phyloP scores from a whole-genome alignment of 192 early-diverging fungal genomes.

The Coemansia aciculifera region DNA sequence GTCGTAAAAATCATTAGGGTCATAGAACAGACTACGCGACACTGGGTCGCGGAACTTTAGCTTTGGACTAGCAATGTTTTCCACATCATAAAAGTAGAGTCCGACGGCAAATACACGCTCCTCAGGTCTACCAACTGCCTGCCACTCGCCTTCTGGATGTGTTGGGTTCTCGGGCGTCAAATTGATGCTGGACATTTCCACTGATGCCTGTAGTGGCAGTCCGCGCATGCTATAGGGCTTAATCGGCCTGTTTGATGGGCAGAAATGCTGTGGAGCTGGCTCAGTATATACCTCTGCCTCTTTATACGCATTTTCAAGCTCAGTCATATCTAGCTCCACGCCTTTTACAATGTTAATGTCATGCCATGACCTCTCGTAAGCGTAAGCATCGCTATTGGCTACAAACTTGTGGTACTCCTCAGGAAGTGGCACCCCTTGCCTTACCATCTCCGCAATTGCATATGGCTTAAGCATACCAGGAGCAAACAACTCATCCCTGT shows the following conservation, averaged over 20 bases:
- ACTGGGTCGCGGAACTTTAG: constrained; percentile 3
- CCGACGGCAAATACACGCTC: constrained; percentile 73
- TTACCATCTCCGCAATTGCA: neutral
- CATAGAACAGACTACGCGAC: neutral
- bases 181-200: constrained; percentile 67
- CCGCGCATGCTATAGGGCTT: constrained; percentile 37
- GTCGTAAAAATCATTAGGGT: neutral
- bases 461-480: neutral
- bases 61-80: constrained; percentile 58
- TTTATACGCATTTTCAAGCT: neutral
- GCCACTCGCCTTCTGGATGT: constrained; percentile 62
- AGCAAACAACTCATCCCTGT: neutral
- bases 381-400: neutral
- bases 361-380: neutral
- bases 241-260: constrained; percentile 16
- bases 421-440: neutral
- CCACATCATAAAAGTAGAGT: constrained; percentile 67
- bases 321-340: neutral
- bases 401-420: neutral
- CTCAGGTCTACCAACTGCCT: constrained; percentile 67
- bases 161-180: constrained; percentile 65
- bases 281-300: constrained; percentile 4
- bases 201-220: constrained; percentile 59
- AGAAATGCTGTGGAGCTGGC: constrained; percentile 10
- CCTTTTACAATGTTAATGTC: neutral